Evolutionary conservation across 2,329 filamentous ascomycete genomes (phyloP).

Genomic region (Ceratocystiopsis minuta): DNA sequence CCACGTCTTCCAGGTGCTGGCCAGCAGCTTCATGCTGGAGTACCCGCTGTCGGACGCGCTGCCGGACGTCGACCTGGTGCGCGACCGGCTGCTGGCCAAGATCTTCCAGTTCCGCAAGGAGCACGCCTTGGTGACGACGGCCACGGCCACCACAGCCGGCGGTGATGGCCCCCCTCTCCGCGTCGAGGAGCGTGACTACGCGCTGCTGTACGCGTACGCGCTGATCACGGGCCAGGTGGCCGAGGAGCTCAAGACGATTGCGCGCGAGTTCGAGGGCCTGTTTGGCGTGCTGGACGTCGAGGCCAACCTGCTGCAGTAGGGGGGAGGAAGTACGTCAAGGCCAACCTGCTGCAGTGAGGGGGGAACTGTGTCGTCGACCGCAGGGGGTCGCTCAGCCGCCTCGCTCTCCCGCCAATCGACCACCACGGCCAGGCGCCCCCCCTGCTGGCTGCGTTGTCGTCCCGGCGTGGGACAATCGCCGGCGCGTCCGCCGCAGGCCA

Average conservation of each 20-base stretch:
- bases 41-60: slow-evolving; percentile 83
- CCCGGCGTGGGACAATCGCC: too few species aligned
- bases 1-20: slow-evolving; percentile 72
- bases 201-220: slow-evolving; percentile 79
- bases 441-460: too few species aligned
- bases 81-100: slow-evolving; percentile 70
- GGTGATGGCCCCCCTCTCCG: slow-evolving; percentile 13
- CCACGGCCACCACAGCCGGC: not conserved
- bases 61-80: slow-evolving; percentile 61
- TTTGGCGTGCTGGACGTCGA: slow-evolving; percentile 47
- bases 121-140: slow-evolving; percentile 20
- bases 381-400: too few species aligned
- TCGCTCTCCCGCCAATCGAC: too few species aligned
- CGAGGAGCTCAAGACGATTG: slow-evolving; percentile 42
- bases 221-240: slow-evolving; percentile 49
- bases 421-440: too few species aligned
- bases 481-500: too few species aligned
- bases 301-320: slow-evolving; percentile 34
- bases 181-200: slow-evolving; percentile 66
- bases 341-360: too few species aligned
- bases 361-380: too few species aligned
- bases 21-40: slow-evolving; percentile 83
- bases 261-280: slow-evolving; percentile 41
- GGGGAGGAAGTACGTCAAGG: too few species aligned
- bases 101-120: slow-evolving; percentile 74